Conservation (phyloP, 345 rosid genomes). For the Salix exigua region DNA sequence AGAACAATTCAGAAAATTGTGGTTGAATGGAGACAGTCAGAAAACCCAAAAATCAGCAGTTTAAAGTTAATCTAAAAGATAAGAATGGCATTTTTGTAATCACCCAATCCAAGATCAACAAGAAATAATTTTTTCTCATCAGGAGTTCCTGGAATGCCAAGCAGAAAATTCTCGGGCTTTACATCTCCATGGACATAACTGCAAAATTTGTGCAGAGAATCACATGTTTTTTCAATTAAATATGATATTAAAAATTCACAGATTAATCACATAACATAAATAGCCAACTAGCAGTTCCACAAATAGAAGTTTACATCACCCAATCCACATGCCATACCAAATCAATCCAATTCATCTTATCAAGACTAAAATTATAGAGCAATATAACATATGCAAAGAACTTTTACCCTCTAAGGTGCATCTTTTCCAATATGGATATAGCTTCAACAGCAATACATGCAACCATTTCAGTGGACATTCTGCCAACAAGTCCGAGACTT, state of each 20-base stretch:
- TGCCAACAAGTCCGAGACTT: slow-evolving; percentile 27
- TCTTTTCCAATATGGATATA: slow-evolving; percentile 83
- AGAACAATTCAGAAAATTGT: slow-evolving; percentile 4
- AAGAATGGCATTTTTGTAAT: neutral
- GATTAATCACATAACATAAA: neutral
- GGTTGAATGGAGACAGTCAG: neutral
- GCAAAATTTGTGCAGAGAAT: slow-evolving; percentile 7
- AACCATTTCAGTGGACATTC: slow-evolving; percentile 84
- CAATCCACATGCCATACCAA: neutral
- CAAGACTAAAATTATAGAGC: neutral
- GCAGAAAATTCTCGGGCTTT: slow-evolving; percentile 48
- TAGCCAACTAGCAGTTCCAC: neutral
- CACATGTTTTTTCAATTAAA: neutral
- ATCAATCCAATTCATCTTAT: slow-evolving; percentile 1
- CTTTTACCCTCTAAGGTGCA: slow-evolving; percentile 75
- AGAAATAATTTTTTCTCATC: slow-evolving; percentile 43
- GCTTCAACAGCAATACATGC: slow-evolving; percentile 96
- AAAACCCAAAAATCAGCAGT: neutral
- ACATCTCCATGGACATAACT: slow-evolving; percentile 52
- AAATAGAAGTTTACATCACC: neutral
- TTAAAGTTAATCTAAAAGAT: neutral
- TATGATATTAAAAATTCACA: neutral
- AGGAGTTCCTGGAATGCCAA: slow-evolving; percentile 37
- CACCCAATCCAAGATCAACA: slow-evolving; percentile 37
- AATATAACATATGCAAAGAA: neutral